Conservation (phyloP, 495 filamentous ascomycete genomes). For the Penicillium verhagenii region DNA sequence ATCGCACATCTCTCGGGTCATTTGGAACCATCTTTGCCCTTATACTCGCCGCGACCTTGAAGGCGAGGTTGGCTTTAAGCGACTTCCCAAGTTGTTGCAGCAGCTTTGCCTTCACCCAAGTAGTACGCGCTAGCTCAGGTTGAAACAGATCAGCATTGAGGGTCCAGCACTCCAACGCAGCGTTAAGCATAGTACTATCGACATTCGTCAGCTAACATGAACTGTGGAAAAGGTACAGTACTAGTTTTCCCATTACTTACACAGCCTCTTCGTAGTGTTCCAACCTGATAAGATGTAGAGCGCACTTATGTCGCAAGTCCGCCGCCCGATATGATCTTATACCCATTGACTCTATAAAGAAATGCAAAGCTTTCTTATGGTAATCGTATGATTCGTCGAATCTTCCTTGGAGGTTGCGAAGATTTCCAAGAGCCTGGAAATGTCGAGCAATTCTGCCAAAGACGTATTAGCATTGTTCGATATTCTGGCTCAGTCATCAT, state of each 20-base stretch:
- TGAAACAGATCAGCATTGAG: constrained; percentile 16
- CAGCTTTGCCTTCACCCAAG: constrained; percentile 20
- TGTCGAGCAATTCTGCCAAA: neutral
- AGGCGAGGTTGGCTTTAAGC: constrained; percentile 6
- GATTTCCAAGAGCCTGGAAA: constrained; percentile 31
- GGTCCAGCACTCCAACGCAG: constrained; percentile 20
- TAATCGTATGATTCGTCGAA: constrained; percentile 25
- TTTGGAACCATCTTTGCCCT: neutral
- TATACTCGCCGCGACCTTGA: neutral
- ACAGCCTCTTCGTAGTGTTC: constrained; percentile 18
- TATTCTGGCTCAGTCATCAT: neutral
- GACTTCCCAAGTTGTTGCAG: constrained; percentile 14
- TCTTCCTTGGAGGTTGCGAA: constrained; percentile 11
- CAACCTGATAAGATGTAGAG: constrained; percentile 26
- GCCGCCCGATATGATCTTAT: constrained; percentile 28
- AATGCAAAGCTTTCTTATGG: constrained; percentile 19
- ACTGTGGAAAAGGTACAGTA: too few relatives aligned
- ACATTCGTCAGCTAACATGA: neutral
- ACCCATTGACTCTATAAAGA: constrained; percentile 25
- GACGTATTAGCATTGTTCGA: neutral
- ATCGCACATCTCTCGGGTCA: neutral
- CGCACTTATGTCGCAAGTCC: constrained; percentile 24
- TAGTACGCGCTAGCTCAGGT: constrained; percentile 25
- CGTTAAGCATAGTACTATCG: constrained; percentile 19
- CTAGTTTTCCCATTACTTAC: too few relatives aligned